Evolutionary conservation across 129 eudicot species (phyloP).

Genomic region (Saussurea involucrata): DNA sequence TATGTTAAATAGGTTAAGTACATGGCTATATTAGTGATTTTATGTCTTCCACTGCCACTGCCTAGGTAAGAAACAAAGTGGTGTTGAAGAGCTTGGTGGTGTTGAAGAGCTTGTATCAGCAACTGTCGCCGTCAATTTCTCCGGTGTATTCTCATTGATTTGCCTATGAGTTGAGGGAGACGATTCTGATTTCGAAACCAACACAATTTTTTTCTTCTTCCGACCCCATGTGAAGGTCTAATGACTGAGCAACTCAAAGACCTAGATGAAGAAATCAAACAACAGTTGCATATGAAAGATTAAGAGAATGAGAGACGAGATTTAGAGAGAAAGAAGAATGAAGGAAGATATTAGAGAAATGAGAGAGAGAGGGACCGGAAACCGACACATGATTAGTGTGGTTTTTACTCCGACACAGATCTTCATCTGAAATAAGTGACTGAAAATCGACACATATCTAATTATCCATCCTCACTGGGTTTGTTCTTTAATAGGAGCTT

Average conservation of each 20-base stretch:
- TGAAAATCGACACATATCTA: no score
- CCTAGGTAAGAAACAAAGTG: constrained; percentile 41
- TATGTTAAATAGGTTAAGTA: no score
- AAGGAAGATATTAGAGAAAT: no score
- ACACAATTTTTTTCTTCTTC: constrained; percentile 42
- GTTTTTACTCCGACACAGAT: no score
- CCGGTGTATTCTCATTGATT: neutral
- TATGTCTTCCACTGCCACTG: constrained; percentile 46
- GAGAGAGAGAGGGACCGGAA: no score
- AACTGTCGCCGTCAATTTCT: neutral
- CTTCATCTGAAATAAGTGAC: no score
- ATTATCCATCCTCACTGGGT: no score
- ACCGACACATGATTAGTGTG: no score
- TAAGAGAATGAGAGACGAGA: constrained; percentile 26
- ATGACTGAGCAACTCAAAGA: neutral
- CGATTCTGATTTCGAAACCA: constrained; percentile 10
- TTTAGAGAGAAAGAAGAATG: no score
- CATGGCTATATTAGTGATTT: no score
- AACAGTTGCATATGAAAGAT: neutral
- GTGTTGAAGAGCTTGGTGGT: no score
- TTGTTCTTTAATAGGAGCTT: no score
- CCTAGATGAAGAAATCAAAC: neutral
- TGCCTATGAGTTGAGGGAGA: neutral
- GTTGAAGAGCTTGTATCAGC: constrained; percentile 47
- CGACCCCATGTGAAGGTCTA: constrained; percentile 26